A percentile compares a stretch with the other conserved stretches of the same genome.
Evolutionary conservation across 306 rosid species (phyloP).

Genomic region (Cotoneaster glaucophyllus): DNA sequence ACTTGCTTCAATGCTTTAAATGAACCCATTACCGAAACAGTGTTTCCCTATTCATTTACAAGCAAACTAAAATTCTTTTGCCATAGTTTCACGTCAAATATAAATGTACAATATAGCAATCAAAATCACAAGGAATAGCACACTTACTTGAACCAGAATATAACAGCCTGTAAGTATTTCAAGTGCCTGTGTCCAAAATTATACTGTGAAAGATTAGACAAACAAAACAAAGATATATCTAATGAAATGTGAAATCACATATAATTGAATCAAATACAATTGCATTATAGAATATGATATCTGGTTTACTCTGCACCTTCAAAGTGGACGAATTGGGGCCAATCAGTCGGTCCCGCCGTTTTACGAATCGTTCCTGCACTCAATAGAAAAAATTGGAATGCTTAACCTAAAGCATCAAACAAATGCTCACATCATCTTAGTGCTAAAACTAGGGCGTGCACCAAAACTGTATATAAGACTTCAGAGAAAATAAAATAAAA

Average conservation of each 20-base stretch:
- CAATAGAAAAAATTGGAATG: background rate
- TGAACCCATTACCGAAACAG: slow-evolving; percentile 87
- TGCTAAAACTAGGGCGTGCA: background rate
- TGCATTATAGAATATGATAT: background rate
- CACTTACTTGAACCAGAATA: slow-evolving; percentile 76
- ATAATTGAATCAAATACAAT: background rate
- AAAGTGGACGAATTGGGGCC: slow-evolving; percentile 87
- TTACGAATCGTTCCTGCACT: slow-evolving; percentile 80
- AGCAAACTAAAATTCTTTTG: slow-evolving; percentile 1
- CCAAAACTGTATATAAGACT: background rate
- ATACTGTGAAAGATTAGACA: background rate
- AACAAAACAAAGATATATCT: background rate
- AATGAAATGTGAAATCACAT: background rate
- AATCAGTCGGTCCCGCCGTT: slow-evolving; percentile 76
- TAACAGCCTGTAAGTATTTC: slow-evolving; percentile 75
- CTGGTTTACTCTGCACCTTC: slow-evolving; percentile 44
- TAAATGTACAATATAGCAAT: background rate
- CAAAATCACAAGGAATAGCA: slow-evolving; percentile 12
- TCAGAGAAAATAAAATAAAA: background rate
- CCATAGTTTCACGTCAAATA: background rate
- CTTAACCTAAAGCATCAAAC: background rate
- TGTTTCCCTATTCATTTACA: slow-evolving; percentile 56
- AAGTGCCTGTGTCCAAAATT: slow-evolving; percentile 44
- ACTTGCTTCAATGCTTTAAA: slow-evolving; percentile 83
- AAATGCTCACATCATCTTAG: background rate